Base-by-base conservation (phyloP, 345 rosid species). In the Gossypioides kirkii region DNA sequence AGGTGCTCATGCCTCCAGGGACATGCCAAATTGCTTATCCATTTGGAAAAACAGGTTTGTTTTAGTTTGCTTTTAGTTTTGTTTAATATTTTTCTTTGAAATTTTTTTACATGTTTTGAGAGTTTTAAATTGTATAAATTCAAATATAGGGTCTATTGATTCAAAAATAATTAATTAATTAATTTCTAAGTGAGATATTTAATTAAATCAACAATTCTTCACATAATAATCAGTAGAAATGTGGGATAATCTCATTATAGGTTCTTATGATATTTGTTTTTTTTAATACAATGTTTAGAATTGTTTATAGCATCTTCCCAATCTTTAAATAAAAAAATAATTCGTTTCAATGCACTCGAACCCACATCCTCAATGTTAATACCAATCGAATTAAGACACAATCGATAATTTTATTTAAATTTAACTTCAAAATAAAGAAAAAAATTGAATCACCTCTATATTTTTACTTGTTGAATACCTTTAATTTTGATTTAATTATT, bases 1-100 rank as follows among this genome's bases (percentile, higher is more conserved):
- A 85, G 80, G 83, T 89, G 50, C 64, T 79, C 9, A 87, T 94
- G 97, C 97, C 98, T 8, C 81, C 83, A 70, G 98, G 98, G 11
- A 80, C 98, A 76, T 94, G 98, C 89, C 90, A 78, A 46, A 72
- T 90, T 71, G 91, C 91, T 69, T 73, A 88, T 63, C 72, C 86
- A 2, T 77, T 64, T 64, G 79, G 86, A 6, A 70, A 77, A 41
- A 63, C 79, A 70, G 93, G 98, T 87, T 22, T 54, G 74, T 72
- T 78, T 42, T 65, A 54, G 66, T 65, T 69, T 16, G 46, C 43
- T 14, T 12, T 9, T 14, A 9, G 61, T 22, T 58, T 58, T 22
- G 50, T 46, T 32, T 46, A 11, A 46, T 46, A 2, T 10, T 46
- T 46, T 46, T 46, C 16, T 32, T 5, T 5, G 12, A 54, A 8